Evolutionary conservation across 2,329 filamentous ascomycete genomes (phyloP).

Genomic region (Lachnellula arida): DNA sequence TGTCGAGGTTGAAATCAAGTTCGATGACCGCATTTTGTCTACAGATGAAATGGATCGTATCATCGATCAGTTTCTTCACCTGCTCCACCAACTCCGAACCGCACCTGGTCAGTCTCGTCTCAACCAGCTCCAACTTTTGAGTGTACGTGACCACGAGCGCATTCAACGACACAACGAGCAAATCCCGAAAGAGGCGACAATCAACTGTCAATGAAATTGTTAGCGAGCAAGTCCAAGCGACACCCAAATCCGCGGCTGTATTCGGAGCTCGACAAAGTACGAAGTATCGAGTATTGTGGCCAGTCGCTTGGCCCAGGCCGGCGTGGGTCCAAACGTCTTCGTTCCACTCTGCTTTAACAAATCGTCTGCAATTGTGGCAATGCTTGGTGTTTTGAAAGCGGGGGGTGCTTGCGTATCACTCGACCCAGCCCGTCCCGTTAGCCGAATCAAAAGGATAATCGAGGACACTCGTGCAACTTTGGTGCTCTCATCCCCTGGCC

Average conservation of each 20-base stretch:
- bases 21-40: background rate
- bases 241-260: background rate
- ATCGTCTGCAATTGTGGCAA: conserved; percentile 17
- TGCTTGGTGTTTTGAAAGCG: conserved; percentile 21
- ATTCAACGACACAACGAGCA: background rate
- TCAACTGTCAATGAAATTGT: background rate
- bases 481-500: background rate
- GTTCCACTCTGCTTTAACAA: conserved; percentile 23
- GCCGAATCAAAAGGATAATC: background rate
- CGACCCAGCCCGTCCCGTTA: background rate
- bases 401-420: conserved; percentile 5
- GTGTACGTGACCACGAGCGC: background rate
- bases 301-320: background rate
- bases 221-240: background rate
- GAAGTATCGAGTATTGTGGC: background rate
- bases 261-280: background rate
- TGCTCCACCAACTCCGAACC: background rate
- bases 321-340: conserved; percentile 1
- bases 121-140: background rate
- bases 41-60: background rate
- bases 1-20: background rate
- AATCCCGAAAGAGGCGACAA: background rate
- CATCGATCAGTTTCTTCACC: background rate
- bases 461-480: background rate
- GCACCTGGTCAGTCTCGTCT: background rate